Evolutionary conservation across 139 green algal species (phyloP).

Genomic region (Diplosphaera chodatii): DNA sequence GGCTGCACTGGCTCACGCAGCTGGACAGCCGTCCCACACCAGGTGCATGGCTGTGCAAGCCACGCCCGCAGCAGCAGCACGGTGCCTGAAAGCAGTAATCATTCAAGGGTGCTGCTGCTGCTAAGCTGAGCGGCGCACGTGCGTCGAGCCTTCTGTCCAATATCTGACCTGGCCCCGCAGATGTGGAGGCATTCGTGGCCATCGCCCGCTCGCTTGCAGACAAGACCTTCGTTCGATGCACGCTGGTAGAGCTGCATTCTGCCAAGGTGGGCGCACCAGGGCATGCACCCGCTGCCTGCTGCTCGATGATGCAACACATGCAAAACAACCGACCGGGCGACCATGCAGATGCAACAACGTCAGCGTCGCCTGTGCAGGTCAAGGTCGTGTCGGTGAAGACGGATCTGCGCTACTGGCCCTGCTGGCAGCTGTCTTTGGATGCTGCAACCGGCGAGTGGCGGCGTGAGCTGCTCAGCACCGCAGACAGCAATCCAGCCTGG

Average conservation of each 20-base stretch:
- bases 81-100: no score
- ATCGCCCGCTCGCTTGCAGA: slow-evolving; percentile 42
- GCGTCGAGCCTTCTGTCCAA: no score
- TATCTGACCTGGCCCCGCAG: no score
- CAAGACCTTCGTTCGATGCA: slow-evolving; percentile 65
- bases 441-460: slow-evolving; percentile 44
- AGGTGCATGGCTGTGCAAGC: no score
- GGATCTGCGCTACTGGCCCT: slow-evolving; percentile 84
- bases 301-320: no score
- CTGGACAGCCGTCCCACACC: slow-evolving; percentile 46
- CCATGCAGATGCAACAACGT: no score
- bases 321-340: no score
- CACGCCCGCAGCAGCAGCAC: no score
- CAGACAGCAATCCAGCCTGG: no score
- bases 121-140: no score
- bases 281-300: no score
- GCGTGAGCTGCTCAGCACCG: slow-evolving; percentile 3
- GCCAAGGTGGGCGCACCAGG: slow-evolving; percentile 29
- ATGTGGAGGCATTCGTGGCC: slow-evolving; percentile 70
- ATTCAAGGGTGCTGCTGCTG: no score
- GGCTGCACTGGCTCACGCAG: slow-evolving; percentile 78
- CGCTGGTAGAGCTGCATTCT: slow-evolving; percentile 65
- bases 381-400: slow-evolving; percentile 76
- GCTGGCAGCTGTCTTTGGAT: slow-evolving; percentile 60
- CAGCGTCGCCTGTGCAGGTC: not conserved